Percentiles rank a stretch among this genome's conserved stretches.
Conservation (phyloP, 495 filamentous ascomycete genomes). For the Durotheca rogersii region DNA sequence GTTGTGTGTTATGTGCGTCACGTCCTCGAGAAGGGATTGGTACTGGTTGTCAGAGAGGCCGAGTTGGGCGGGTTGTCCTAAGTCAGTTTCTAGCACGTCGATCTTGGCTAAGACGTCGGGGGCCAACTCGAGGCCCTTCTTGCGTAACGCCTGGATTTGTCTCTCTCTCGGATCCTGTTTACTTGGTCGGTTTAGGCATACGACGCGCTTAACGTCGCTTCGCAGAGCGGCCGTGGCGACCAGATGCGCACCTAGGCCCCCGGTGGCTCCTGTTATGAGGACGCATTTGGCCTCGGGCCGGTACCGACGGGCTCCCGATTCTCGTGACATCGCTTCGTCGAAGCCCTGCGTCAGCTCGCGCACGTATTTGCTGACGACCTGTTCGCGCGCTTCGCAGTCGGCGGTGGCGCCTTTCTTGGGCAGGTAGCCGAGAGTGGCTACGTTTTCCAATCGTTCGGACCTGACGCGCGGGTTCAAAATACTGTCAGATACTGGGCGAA, state of each 20-base stretch:
- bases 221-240: constrained; percentile 40
- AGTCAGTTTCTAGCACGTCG: constrained; percentile 50
- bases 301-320: not conserved
- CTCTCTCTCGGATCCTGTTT: constrained; percentile 28
- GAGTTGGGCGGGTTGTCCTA: constrained; percentile 39
- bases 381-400: constrained; percentile 4
- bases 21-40: constrained; percentile 37
- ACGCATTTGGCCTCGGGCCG: constrained; percentile 28
- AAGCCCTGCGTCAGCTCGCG: constrained; percentile 19
- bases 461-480: not conserved
- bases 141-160: constrained; percentile 42
- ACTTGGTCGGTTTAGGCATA: constrained; percentile 53
- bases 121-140: constrained; percentile 37
- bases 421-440: not conserved
- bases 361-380: constrained; percentile 27
- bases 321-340: not conserved
- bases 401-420: not conserved
- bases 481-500: not conserved
- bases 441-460: not conserved
- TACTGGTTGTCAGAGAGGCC: constrained; percentile 48
- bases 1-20: constrained; percentile 59
- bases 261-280: constrained; percentile 55
- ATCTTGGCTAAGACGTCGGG: constrained; percentile 21
- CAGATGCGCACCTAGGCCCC: constrained; percentile 52
- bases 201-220: constrained; percentile 37